phyloP scores from a whole-genome alignment of 768 basidiomycete genomes.

The Obba rivulosa region DNA sequence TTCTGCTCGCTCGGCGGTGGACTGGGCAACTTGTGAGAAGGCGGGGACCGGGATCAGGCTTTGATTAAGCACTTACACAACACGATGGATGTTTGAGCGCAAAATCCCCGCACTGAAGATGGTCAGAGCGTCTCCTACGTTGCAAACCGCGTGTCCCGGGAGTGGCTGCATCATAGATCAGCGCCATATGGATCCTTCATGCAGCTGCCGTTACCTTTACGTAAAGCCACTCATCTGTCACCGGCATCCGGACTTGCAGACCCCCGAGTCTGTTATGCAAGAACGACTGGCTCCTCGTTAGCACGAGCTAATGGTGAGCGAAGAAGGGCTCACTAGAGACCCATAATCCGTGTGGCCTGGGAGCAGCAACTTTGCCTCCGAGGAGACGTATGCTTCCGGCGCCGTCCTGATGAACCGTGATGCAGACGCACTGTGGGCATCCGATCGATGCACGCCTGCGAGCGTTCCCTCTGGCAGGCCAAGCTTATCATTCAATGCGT shows the following conservation, averaged over 20 bases:
- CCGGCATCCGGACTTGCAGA: slow-evolving; percentile 62
- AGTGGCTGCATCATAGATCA: slow-evolving; percentile 12
- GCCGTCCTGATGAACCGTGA: slow-evolving; percentile 28
- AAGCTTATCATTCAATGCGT: slow-evolving; percentile 24
- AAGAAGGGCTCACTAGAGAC: slow-evolving; percentile 20
- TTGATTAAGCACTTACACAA: slow-evolving; percentile 21
- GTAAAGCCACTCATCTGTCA: slow-evolving; percentile 59
- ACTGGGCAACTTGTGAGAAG: no score
- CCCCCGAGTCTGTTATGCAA: slow-evolving; percentile 48
- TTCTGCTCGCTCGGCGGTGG: slow-evolving; percentile 58
- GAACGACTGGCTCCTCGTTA: slow-evolving; percentile 39
- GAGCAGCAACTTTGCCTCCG: slow-evolving; percentile 18
- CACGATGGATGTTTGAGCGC: slow-evolving; percentile 58
- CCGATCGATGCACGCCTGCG: slow-evolving; percentile 17
- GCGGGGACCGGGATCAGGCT: not conserved
- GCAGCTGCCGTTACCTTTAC: slow-evolving; percentile 40
- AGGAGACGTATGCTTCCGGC: slow-evolving; percentile 7
- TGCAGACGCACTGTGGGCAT: slow-evolving; percentile 24
- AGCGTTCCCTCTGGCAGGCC: slow-evolving; percentile 28
- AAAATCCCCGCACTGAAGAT: slow-evolving; percentile 59
- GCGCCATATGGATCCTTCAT: slow-evolving; percentile 12
- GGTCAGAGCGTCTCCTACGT: slow-evolving; percentile 44
- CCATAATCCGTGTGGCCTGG: slow-evolving; percentile 31
- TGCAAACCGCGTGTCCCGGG: slow-evolving; percentile 25
- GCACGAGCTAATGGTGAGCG: not conserved